phyloP scores from a whole-genome alignment of 306 rosid species.

The Quercus suber region DNA sequence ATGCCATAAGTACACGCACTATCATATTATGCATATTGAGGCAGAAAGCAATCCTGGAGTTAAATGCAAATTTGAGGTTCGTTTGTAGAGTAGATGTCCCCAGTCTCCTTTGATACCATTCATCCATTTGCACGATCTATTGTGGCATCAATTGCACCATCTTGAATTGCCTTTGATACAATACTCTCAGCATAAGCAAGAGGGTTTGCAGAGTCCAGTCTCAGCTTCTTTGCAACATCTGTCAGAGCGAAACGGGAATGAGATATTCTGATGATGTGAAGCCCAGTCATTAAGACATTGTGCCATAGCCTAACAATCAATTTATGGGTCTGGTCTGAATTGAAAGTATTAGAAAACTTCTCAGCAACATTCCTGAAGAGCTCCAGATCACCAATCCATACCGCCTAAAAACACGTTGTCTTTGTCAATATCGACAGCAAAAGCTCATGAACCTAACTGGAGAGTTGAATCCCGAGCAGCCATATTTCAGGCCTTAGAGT shows the following conservation, averaged over 20 bases:
- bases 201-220: conserved; percentile 20
- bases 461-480: neutral
- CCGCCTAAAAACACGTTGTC: no score
- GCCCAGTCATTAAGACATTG: conserved; percentile 77
- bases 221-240: conserved; percentile 85
- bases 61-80: conserved; percentile 17
- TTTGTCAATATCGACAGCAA: no score
- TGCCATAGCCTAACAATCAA: no score
- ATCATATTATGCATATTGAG: no score
- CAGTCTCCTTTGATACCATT: no score
- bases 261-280: conserved; percentile 88
- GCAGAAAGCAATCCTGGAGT: no score
- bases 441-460: neutral
- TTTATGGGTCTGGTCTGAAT: no score
- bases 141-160: conserved; percentile 73
- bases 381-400: no score
- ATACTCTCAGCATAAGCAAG: conserved; percentile 84
- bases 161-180: conserved; percentile 93
- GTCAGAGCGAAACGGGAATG: conserved; percentile 84
- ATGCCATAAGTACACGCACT: no score
- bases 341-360: no score
- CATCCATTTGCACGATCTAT: conserved; percentile 7
- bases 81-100: conserved; percentile 36
- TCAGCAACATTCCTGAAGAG: no score
- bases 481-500: neutral